Base-by-base conservation (phyloP, 192 early-diverging fungal species). In the Piromyces sp. region DNA sequence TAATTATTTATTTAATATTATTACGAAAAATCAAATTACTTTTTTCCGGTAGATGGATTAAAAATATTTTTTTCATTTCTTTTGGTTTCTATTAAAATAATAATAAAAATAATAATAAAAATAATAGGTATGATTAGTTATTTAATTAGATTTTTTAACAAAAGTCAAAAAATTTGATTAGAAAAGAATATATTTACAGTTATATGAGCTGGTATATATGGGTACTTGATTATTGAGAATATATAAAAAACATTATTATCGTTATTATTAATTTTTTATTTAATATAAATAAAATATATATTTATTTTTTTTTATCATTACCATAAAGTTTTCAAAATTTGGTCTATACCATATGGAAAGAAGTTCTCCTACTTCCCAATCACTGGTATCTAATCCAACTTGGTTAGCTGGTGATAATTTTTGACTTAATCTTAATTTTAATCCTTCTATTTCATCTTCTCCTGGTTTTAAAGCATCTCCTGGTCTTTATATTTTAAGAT, bases 281-380 rank as follows among this genome's bases (percentile, higher is more conserved):
- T 0, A 3, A 7, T 13, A 29, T 79, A 79, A 19, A 82, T 29
- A 85, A 79, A 82, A 28, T 29, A 15, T 5, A 82, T 58, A 19
- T 81, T n/a, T 58, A 22, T 26, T 37, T n/a, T n/a, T 33, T 6
- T 33, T 33, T 22, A 83, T 68, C 19, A 79, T 51, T 87, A 94
- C 94, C 93, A 93, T 90, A 80, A 88, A 92, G 13, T 87, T 89
- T 80, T 94, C 94, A 87, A 94, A 95, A 82, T 93, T 90, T 22
- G 93, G 92, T 82, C 93, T 80, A 90, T 92, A 94, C 92, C 92
- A 94, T 30, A 87, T 87, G 38, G 88, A 88, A 5, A 95, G 82
- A 81, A 94, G 91, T 84, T 95, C 93, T 15, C 92, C 91, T 31
- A 94, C 85, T 80, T 94, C 90, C 91, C 92, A 94, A 81, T 92